A percentile compares a stretch with the other conserved stretches of the same genome.
Evolutionary conservation across 768 basidiomycete genomes (phyloP).

Genomic region (Arthromyces matolae): DNA sequence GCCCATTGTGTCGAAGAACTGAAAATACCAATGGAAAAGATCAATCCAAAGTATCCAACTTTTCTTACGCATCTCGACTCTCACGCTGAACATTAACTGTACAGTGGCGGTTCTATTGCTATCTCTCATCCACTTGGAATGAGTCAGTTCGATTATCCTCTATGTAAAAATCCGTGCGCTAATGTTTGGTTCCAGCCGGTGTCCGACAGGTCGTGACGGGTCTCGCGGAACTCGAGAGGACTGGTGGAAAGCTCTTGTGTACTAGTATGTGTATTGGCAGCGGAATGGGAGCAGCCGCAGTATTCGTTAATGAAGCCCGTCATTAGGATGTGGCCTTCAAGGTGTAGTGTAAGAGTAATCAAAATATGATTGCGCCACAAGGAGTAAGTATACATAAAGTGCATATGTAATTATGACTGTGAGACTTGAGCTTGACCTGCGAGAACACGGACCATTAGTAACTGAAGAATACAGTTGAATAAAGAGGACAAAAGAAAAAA

Average conservation of each 20-base stretch:
- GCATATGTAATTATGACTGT: too few relatives aligned
- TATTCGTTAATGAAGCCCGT: constrained; percentile 69
- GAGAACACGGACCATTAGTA: constrained; percentile 1
- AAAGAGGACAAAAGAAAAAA: constrained; percentile 26
- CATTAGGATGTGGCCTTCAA: neutral
- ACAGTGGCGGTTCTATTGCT: constrained; percentile 82
- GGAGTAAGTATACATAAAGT: neutral
- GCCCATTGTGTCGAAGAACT: constrained; percentile 88
- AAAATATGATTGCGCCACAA: neutral
- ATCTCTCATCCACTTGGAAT: constrained; percentile 80
- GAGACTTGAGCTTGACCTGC: neutral
- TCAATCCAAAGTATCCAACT: constrained; percentile 84
- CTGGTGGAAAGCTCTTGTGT: constrained; percentile 65
- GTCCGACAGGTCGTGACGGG: constrained; percentile 85
- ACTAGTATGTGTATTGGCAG: constrained; percentile 80
- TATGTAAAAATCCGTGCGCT: constrained; percentile 5
- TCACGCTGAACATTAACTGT: neutral
- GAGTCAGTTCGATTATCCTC: constrained; percentile 48
- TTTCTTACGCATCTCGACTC: constrained; percentile 2
- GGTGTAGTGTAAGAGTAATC: neutral
- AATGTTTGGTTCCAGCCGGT: constrained; percentile 51
- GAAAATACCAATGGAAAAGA: constrained; percentile 69
- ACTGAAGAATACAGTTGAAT: neutral
- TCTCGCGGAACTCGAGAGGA: constrained; percentile 74
- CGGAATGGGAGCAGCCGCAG: constrained; percentile 84